Base-by-base conservation (phyloP, 2,329 filamentous ascomycete species). In the Fusarium armeniacum region DNA sequence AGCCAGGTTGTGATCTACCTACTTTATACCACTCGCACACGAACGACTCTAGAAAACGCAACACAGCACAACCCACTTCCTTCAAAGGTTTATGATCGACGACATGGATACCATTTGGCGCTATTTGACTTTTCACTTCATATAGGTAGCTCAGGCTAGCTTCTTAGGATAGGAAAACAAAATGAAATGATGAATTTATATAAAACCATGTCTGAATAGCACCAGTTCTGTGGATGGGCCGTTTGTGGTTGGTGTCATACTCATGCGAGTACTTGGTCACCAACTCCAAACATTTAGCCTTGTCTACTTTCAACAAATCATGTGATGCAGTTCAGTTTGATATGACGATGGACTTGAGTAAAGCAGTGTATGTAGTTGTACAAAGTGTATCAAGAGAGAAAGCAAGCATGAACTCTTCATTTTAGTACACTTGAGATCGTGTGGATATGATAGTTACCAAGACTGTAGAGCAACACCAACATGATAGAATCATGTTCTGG, bases 111-210 rank as follows among this genome's bases (percentile, higher is more conserved):
- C 67, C 67, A 70, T 30, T 45, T 66, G 62, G 54, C 58, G 63
- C 58, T 60, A 33, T 45, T 63, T 67, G 62, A 50, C 51, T 70
- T 62, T 62, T 70, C 52, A 55, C 43, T 64, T 65, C 53, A 65
- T 33, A 65, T 61, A 65, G 59, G 55, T 54, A 67, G 67, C 55
- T 70, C 62, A 65, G 65, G 56, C 58, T 61, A 67, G 67, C 67
- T 70, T 65, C 46, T 68, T 65, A 70, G 67, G 67, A 67, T 58
- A 70, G 67, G 67, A 68, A 70, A 70, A 70, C 22, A 66, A 62
- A 70, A 56, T 55, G 50, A 65, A 53, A 60, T 64, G 58, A 67
- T 20, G 62, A 65, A 24, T 43, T 43, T 43, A 33, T 52, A 41
- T 24, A n/a, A 40, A 22, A 36, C 30, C 8, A 11, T 41, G 33